Base-by-base conservation (phyloP, 2,329 filamentous ascomycete species). In the Fusarium bactridioides region DNA sequence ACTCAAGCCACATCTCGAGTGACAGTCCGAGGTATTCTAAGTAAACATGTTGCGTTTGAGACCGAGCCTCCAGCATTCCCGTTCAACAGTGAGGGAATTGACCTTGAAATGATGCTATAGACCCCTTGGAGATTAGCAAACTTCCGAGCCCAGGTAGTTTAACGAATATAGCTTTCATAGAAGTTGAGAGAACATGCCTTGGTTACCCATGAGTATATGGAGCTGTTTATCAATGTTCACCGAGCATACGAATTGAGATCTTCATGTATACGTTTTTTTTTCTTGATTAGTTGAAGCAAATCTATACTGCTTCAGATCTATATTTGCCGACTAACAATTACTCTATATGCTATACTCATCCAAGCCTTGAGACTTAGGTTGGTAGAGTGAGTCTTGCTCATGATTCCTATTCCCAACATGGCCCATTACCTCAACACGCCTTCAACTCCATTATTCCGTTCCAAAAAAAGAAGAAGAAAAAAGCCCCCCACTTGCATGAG, bases 401-500 rank as follows among this genome's bases (percentile, higher is more conserved):
- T 72, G 59, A 76, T 70, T 67, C 71, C 72, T 61, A 61, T 76
- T 74, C 47, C 64, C 66, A 68, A 74, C 64, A 64, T 73, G 29
- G 45, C 53, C 47, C 61, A 55, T 71, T 55, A 53, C 54, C 72
- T 53, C 67, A 55, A 40, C 64, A 70, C 61, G 59, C 70, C 74
- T 56, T 63, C 61, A 77, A 77, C 74, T 77, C 74, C 74, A 35
- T 54, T 61, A 62, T 47, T 41, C 43, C 71, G 44, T 72, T 62
- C 48, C 59, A 53, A 72, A 74, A 51, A 51, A 51, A 23, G 3
- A 23, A 50, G 13, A n/a, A 55, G n/a, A n/a, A 55, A 37, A 5
- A 37, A 7, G 33, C 40, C 63, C 56, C 51, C 37, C 43, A 68
- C 63, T 51, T 45, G 33, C n/a, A 48, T 29, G 44, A 54, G 61